phyloP scores from a whole-genome alignment of 1,284 basidiomycete genomes.

The Irpex rosettiformis region DNA sequence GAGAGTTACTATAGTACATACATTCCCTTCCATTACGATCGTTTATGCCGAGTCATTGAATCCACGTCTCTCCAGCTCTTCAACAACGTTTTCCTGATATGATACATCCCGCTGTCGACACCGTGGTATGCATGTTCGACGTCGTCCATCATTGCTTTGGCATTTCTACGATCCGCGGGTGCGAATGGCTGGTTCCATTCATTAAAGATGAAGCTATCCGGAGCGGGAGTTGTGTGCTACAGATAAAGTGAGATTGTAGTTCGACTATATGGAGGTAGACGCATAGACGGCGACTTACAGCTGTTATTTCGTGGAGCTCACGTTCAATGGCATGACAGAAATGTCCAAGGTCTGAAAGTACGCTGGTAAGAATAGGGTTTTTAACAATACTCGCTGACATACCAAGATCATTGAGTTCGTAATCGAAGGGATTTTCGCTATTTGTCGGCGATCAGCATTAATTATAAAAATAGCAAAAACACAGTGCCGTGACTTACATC shows the following conservation, averaged over 20 bases:
- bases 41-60: conserved; percentile 19
- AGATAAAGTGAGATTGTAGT: not conserved
- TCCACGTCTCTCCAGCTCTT: conserved; percentile 55
- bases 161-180: conserved; percentile 54
- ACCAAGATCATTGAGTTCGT: conserved; percentile 66
- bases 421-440: conserved; percentile 69
- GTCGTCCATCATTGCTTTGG: conserved; percentile 44
- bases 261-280: too few relatives aligned
- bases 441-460: not conserved
- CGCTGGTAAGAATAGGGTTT: not conserved
- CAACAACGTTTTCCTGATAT: conserved; percentile 49
- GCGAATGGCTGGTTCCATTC: conserved; percentile 62
- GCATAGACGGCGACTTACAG: conserved; percentile 36
- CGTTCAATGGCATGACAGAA: conserved; percentile 62
- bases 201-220: conserved; percentile 49
- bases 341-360: conserved; percentile 48
- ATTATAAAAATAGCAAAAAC: not conserved
- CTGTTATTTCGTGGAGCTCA: conserved; percentile 65
- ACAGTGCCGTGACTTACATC: conserved; percentile 40
- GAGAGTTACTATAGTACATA: too few relatives aligned
- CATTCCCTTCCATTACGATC: not conserved
- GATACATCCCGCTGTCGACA: conserved; percentile 41
- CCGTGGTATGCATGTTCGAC: conserved; percentile 33
- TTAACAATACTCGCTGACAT: conserved; percentile 15
- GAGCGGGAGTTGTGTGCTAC: conserved; percentile 52